Base-by-base conservation (phyloP, 768 basidiomycete genomes). In the Lactarius hengduanensis region DNA sequence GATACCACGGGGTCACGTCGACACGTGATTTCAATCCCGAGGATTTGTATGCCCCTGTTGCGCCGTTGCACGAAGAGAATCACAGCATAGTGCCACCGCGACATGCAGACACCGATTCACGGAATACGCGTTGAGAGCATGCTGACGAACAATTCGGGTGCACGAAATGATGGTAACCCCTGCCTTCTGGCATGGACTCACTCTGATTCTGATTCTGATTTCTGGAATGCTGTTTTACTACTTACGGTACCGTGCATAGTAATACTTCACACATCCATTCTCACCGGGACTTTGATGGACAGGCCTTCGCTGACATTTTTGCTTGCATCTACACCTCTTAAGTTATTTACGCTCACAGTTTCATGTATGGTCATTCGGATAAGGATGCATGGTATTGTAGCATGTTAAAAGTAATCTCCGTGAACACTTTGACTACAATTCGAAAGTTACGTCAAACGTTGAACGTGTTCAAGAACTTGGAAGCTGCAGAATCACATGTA, bases 41-140 rank as follows among this genome's bases (percentile, higher is more conserved):
- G 36, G 30, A 26, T 34, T 8, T 38, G 60, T 43, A 26, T 22
- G 30, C 53, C 11, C 10, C 22, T 47, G 20, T 10, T 38, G 30
- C 30, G 28, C 56, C 45, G 3, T 0, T 16, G 18, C 38, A 59
- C 15, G 34, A 32, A 41, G 47, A 40, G 2, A 20, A 38, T 11
- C 11, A 47, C 38, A 15, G 3, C 28, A 2, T 22, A 26, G 0
- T 13, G 41, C 26, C 6, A 9, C 38, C 50, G 53, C 54, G n/a
- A 40, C 55, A 59, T 32, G 57, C 58, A 18, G 67, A 59, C 11
- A 16, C 32, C 4, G 45, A 54, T 58, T 56, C 47, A 18, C 41
- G 62, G 55, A 28, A 56, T 9, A 38, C 16, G 32, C 41, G 43
- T 1, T 66, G 43, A 68, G 40, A n/a, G 34, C 18, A 18, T 58